phyloP scores from a whole-genome alignment of 2,329 filamentous ascomycete species.

The Colletotrichum sidae region DNA sequence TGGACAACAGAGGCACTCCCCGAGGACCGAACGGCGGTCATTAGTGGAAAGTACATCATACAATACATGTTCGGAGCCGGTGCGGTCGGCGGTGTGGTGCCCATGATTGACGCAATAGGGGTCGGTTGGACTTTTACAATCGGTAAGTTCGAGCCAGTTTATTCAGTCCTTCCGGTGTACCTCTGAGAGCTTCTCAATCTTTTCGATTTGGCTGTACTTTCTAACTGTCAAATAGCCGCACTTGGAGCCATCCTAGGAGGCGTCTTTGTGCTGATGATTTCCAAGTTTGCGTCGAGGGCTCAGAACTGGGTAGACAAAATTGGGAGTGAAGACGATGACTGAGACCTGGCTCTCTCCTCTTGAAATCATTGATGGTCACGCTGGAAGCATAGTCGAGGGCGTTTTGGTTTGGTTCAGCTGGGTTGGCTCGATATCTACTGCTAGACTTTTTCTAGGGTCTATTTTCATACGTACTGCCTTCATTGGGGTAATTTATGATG shows the following conservation, averaged over 20 bases:
- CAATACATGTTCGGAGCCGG: conserved; percentile 47
- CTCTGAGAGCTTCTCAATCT: too few species aligned
- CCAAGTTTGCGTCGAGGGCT: conserved; percentile 29
- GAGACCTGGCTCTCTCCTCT: too few species aligned
- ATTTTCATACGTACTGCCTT: too few species aligned
- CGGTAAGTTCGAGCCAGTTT: conserved; percentile 14
- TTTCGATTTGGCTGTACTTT: neutral
- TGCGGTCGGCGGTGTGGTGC: conserved; percentile 62
- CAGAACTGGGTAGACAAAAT: conserved; percentile 27
- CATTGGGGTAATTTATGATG: too few species aligned
- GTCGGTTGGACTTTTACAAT: conserved; percentile 64
- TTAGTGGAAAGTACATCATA: conserved; percentile 38
- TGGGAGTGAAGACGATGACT: conserved; percentile 24
- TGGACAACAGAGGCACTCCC: conserved; percentile 34
- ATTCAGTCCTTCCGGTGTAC: too few species aligned
- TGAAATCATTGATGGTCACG: too few species aligned
- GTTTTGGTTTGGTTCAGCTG: too few species aligned
- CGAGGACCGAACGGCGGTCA: conserved; percentile 33
- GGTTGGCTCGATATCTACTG: too few species aligned
- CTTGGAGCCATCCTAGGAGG: conserved; percentile 17
- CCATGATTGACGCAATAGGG: conserved; percentile 63
- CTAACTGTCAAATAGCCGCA: conserved; percentile 13
- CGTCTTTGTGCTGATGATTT: conserved; percentile 22
- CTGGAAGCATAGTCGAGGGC: too few species aligned
- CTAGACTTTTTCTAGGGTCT: too few species aligned